Conservation (phyloP, 208 protist species). For the Strigomonas galati region DNA sequence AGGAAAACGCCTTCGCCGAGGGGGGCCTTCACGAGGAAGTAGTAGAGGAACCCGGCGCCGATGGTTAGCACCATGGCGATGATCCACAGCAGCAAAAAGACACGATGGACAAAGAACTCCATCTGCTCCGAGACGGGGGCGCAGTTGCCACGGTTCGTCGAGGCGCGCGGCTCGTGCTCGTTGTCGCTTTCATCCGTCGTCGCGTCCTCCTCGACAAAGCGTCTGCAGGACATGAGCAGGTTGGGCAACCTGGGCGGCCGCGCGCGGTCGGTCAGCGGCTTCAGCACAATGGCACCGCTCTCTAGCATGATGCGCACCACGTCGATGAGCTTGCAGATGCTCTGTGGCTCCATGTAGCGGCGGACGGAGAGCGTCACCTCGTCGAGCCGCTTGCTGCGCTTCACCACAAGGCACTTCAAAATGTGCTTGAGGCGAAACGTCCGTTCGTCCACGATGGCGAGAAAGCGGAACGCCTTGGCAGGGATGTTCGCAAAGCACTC, state of each 20-base stretch:
- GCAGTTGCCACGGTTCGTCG: conserved; percentile 58
- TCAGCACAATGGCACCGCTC: conserved; percentile 70
- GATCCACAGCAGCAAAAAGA: conserved; percentile 70
- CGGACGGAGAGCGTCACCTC: conserved; percentile 55
- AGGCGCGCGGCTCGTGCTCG: conserved; percentile 65
- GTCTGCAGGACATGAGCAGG: conserved; percentile 32
- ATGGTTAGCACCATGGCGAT: conserved; percentile 48
- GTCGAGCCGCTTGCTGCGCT: conserved; percentile 57
- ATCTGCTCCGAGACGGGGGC: conserved; percentile 81
- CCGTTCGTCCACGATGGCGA: conserved; percentile 57
- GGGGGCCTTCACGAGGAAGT: conserved; percentile 28
- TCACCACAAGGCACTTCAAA: conserved; percentile 72
- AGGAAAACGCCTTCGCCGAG: conserved; percentile 66
- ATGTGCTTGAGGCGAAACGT: conserved; percentile 72
- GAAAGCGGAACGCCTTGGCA: conserved; percentile 70
- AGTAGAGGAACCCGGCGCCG: conserved; percentile 42
- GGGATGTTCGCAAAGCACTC: conserved; percentile 65
- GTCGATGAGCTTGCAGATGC: conserved; percentile 82
- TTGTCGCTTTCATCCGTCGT: conserved; percentile 83
- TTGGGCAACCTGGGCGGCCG: conserved; percentile 75
- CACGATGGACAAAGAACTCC: conserved; percentile 80
- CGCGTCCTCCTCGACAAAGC: conserved; percentile 64
- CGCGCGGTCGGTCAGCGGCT: conserved; percentile 55
- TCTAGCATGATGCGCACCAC: conserved; percentile 73
- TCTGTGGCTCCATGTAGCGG: conserved; percentile 62